Evolutionary conservation across 768 basidiomycete genomes (phyloP).

Genomic region (Lentinus tigrinus): DNA sequence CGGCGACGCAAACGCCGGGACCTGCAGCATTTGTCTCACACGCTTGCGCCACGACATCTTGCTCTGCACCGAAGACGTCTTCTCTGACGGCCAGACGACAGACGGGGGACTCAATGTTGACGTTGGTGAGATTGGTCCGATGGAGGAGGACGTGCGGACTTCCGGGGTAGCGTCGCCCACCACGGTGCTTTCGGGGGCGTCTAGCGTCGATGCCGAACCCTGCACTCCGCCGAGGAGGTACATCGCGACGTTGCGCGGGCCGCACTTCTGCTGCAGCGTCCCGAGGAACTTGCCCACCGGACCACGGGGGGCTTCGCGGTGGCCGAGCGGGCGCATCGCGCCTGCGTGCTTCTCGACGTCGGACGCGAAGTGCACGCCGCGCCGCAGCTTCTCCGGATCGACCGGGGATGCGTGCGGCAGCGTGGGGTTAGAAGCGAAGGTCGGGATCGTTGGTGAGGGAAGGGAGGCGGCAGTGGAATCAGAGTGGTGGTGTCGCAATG

Average conservation of each 20-base stretch:
- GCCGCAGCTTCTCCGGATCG: slow-evolving; percentile 5
- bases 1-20: slow-evolving; percentile 71
- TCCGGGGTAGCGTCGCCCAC: slow-evolving; percentile 5
- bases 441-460: neutral
- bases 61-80: neutral
- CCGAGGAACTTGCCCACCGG: slow-evolving; percentile 15
- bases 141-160: slow-evolving; percentile 1
- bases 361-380: slow-evolving; percentile 7
- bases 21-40: slow-evolving; percentile 47
- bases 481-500: slow-evolving; percentile 11
- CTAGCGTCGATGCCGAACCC: neutral
- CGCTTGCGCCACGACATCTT: slow-evolving; percentile 30
- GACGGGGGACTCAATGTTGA: slow-evolving; percentile 7
- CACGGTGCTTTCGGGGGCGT: neutral
- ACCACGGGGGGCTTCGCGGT: neutral
- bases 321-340: neutral
- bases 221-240: slow-evolving; percentile 2
- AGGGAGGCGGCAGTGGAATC: neutral
- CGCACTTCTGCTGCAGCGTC: slow-evolving; percentile 22
- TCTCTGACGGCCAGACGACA: slow-evolving; percentile 7
- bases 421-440: neutral
- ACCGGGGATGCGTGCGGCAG: neutral
- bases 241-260: slow-evolving; percentile 26
- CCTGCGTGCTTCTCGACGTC: neutral
- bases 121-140: slow-evolving; percentile 10